phyloP scores from a whole-genome alignment of 306 rosid species.

The Rosa rugosa region DNA sequence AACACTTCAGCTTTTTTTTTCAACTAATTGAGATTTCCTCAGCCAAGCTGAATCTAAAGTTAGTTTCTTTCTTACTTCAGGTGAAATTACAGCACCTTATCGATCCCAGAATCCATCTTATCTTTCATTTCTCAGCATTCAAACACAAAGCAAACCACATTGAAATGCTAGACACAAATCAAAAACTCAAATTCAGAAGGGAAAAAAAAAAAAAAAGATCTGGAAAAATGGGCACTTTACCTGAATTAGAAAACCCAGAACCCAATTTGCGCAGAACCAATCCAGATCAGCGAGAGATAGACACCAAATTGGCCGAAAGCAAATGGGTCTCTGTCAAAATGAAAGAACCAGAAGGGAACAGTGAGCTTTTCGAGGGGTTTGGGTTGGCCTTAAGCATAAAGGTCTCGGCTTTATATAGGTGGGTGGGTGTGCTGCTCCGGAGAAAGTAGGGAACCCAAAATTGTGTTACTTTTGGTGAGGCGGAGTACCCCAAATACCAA shows the following conservation, averaged over 20 bases:
- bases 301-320: constrained; percentile 25
- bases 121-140: constrained; percentile 21
- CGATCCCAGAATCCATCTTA: constrained; percentile 16
- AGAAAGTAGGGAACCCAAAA: background rate
- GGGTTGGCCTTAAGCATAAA: background rate
- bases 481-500: constrained; percentile 3
- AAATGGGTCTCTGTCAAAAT: constrained; percentile 17
- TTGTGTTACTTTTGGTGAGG: background rate
- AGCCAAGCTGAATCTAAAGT: constrained; percentile 17
- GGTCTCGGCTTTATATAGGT: background rate
- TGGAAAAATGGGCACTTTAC: constrained; percentile 44
- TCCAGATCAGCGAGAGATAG: constrained; percentile 46
- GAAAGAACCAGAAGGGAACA: background rate
- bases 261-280: constrained; percentile 37
- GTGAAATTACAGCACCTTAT: constrained; percentile 1
- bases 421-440: background rate
- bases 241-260: constrained; percentile 43
- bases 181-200: constrained; percentile 17
- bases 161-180: constrained; percentile 11
- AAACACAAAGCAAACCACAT: constrained; percentile 7
- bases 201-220: constrained; percentile 33
- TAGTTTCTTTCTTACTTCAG: constrained; percentile 16
- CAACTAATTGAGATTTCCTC: background rate
- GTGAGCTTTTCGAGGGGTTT: background rate
- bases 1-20: background rate